Evolutionary conservation across 1,284 basidiomycete genomes (phyloP), one percentile per base, ranked within the genome.

Genomic region (Prillingera fragicola): DNA sequence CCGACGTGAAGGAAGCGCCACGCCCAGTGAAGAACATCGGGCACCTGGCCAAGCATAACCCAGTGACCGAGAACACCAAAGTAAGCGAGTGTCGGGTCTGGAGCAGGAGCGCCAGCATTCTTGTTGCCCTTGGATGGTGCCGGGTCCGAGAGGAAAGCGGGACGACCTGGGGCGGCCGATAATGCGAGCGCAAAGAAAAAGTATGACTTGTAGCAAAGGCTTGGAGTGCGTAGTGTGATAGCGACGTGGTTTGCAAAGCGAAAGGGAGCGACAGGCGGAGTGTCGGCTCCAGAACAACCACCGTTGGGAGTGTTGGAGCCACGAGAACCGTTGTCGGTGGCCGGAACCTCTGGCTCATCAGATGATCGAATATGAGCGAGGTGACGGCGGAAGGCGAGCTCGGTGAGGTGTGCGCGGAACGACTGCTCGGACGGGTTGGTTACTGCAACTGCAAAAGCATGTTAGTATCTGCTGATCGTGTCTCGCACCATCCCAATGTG

Each of bases 341-440:
- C 56, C 43, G 60, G 63, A 47, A 75, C 70, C 27, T 63, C 54
- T 41, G 73, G 63, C 52, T 74, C 74, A 62, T 85, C 83, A 60
- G 61, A 57, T 7, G 62, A 57, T 25, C 90, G 84, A 60, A 96
- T 80, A 49, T 85, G 84, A 52, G 83, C 87, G 46, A 97, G 79
- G 67, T 96, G 90, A 49, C 88, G 84, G 41, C 90, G 85, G 67
- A 97, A 95, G 28, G 90, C 90, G 63, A 89, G 84, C 66, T 95
- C 90, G 25, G 91, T 96, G 60, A 97, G 83, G 73, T 90, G 92
- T 13, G 88, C 79, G 45, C 89, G 81, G 73, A 96, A 96, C 3
- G 88, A 90, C 34, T 82, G 80, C 72, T 96, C 90, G 44, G 83
- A 82, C 14, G 92, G 92, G 67, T 94, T 95, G 31, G 89, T 88